Conservation (phyloP, 2,329 filamentous ascomycete genomes). For the Fusarium illudens region DNA sequence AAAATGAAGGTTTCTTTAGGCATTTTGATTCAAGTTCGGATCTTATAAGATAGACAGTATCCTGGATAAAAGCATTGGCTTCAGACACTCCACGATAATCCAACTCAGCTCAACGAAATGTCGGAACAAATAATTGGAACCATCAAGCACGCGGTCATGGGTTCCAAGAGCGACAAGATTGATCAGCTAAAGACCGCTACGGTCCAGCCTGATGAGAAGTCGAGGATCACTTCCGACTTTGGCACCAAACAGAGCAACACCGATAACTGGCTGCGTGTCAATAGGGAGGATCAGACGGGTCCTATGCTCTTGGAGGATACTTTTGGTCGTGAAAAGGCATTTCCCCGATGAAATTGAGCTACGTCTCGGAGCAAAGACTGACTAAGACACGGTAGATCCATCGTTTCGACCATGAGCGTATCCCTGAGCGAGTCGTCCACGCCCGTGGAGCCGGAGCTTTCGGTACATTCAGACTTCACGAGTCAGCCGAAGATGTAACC, state of each 20-base stretch:
- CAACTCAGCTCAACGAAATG: slow-evolving; percentile 21
- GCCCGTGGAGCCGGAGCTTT: slow-evolving; percentile 75
- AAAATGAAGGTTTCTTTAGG: slow-evolving; percentile 15
- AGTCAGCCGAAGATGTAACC: slow-evolving; percentile 72
- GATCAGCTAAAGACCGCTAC: slow-evolving; percentile 67
- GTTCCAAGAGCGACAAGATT: slow-evolving; percentile 61
- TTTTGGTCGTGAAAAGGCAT: slow-evolving; percentile 76
- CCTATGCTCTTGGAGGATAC: slow-evolving; percentile 76
- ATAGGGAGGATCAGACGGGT: slow-evolving; percentile 69
- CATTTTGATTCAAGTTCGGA: background rate
- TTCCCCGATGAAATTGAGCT: background rate
- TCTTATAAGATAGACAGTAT: background rate
- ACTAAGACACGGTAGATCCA: slow-evolving; percentile 60
- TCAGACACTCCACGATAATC: background rate
- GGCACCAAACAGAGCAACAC: slow-evolving; percentile 77
- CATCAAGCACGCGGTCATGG: slow-evolving; percentile 53
- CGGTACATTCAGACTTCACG: slow-evolving; percentile 73
- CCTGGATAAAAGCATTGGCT: background rate
- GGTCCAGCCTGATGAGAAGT: slow-evolving; percentile 65
- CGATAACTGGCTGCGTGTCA: slow-evolving; percentile 79
- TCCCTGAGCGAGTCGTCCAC: slow-evolving; percentile 74
- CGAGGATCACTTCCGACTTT: slow-evolving; percentile 77
- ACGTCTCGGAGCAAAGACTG: background rate
- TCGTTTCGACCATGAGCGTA: slow-evolving; percentile 73
- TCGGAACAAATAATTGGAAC: slow-evolving; percentile 43